Conservation (phyloP, 2,329 filamentous ascomycete genomes). For the Fusarium begoniae region DNA sequence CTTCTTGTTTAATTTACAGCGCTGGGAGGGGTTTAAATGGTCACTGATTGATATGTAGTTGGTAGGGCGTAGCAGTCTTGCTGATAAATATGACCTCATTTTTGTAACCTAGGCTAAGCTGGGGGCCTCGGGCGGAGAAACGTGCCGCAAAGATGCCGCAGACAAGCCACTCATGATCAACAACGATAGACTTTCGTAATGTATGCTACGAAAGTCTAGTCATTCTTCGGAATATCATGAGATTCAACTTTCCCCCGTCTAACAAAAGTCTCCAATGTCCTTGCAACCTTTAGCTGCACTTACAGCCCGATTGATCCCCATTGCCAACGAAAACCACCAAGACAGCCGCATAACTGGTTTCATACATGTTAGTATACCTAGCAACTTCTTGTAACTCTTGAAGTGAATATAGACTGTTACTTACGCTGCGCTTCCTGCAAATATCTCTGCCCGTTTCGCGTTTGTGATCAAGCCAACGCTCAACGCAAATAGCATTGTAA, state of each 20-base stretch:
- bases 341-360: not conserved
- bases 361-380: not conserved
- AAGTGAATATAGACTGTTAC: fast-evolving
- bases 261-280: not conserved
- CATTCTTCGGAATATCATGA: fast-evolving
- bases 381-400: fast-evolving
- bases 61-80: not conserved
- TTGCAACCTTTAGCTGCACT: not conserved
- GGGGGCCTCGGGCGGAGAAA: not conserved
- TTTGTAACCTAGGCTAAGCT: not conserved
- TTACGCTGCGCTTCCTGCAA: constrained; percentile 16
- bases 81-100: not conserved
- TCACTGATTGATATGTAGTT: not conserved
- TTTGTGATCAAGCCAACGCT: constrained; percentile 6
- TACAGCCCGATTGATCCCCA: not conserved
- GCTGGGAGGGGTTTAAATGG: not conserved
- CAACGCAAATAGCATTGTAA: constrained; percentile 1
- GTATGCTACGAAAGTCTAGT: fast-evolving
- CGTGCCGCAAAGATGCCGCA: not conserved
- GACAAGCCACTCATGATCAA: not conserved
- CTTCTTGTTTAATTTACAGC: not conserved
- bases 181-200: not conserved
- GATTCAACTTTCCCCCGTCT: not conserved
- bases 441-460: constrained; percentile 6
- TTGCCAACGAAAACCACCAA: not conserved